A percentile compares a stretch with the other conserved stretches of the same genome.
Conservation (phyloP, 148 eudicot genomes). For the Pouteria glomerata region DNA sequence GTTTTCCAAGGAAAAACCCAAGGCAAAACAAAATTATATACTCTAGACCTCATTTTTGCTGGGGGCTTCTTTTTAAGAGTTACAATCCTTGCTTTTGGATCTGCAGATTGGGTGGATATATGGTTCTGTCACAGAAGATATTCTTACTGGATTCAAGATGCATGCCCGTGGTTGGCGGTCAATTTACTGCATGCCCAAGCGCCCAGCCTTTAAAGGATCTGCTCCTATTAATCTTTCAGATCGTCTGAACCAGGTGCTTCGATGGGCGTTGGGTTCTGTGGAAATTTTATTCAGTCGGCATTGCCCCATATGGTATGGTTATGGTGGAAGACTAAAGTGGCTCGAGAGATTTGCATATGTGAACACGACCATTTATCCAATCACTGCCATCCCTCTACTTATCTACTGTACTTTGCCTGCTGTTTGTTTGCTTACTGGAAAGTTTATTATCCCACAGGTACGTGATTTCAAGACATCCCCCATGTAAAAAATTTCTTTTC, state of each 20-base stretch:
- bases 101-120: slow-evolving; percentile 8
- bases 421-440: slow-evolving; percentile 5
- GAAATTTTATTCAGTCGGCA: background rate
- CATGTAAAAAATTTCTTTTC: too few species aligned
- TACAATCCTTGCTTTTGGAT: background rate
- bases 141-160: slow-evolving; percentile 4
- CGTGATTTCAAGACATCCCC: too few species aligned
- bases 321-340: background rate
- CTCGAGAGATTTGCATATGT: slow-evolving; percentile 1
- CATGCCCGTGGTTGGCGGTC: slow-evolving; percentile 1
- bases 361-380: background rate
- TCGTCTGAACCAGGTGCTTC: slow-evolving; percentile 6
- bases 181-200: background rate
- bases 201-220: slow-evolving; percentile 2
- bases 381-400: slow-evolving; percentile 1
- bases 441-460: slow-evolving; percentile 1
- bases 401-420: background rate
- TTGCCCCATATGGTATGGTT: slow-evolving; percentile 8
- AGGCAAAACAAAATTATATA: too few species aligned
- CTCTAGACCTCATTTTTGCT: too few species aligned
- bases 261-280: background rate
- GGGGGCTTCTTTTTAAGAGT: too few species aligned
- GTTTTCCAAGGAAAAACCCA: too few species aligned
- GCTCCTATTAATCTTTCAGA: slow-evolving; percentile 7
- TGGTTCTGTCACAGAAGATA: slow-evolving; percentile 8